These are phyloP conservation scores for Colletotrichum plurivorum DNA, from an alignment of 2,329 filamentous ascomycete species.

Conservation along the genomic window DNA sequence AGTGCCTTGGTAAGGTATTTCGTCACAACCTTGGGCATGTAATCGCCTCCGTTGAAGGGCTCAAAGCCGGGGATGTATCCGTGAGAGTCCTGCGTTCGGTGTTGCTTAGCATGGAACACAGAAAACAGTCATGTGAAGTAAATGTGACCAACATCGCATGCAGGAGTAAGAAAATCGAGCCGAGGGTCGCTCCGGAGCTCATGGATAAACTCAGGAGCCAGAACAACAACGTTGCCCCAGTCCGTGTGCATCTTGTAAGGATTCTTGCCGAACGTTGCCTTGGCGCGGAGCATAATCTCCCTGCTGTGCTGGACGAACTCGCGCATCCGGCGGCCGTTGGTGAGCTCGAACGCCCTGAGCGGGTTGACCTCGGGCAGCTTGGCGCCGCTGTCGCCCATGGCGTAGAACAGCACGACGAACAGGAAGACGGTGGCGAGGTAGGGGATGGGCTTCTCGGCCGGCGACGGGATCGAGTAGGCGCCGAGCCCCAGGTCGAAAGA, in stretches of 20 bases:
- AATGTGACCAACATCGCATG: background rate
- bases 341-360: slow-evolving; percentile 4
- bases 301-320: slow-evolving; percentile 19
- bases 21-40: background rate
- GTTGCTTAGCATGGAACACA: background rate
- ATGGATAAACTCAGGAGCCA: slow-evolving; percentile 17
- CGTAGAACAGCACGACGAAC: slow-evolving; percentile 12
- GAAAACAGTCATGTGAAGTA: too few relatives aligned
- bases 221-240: slow-evolving; percentile 21
- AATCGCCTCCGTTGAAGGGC: background rate
- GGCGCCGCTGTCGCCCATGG: slow-evolving; percentile 6
- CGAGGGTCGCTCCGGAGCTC: slow-evolving; percentile 22
- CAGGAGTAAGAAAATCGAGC: slow-evolving; percentile 3
- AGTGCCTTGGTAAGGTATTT: slow-evolving; percentile 29
- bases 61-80: slow-evolving; percentile 25
- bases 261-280: slow-evolving; percentile 5
- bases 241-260: slow-evolving; percentile 15
- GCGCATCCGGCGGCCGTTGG: slow-evolving; percentile 19
- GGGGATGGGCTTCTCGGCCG: slow-evolving; percentile 16
- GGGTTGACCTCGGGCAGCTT: slow-evolving; percentile 23
- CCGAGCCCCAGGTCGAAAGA: slow-evolving; percentile 11
- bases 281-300: slow-evolving; percentile 19
- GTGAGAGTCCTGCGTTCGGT: background rate
- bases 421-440: slow-evolving; percentile 16
- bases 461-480: slow-evolving; percentile 21